Evolutionary conservation across 1,139 yeast species (phyloP).

Genomic region (Blastobotrys buckinghamii): DNA sequence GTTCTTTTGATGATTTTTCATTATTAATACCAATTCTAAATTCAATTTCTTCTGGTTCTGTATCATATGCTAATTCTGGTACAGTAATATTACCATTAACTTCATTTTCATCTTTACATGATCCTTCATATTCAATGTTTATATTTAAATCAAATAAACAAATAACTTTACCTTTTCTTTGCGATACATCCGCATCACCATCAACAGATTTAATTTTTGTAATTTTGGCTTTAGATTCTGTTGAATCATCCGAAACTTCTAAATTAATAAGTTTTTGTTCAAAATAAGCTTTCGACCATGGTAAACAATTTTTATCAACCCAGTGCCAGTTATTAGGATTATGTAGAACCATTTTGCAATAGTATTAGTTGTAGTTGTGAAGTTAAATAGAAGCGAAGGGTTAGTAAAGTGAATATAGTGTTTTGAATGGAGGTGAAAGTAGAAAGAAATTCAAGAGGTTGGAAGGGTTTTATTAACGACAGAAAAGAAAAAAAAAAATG

Average conservation of each 20-base stretch:
- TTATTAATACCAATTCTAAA: conserved; percentile 66
- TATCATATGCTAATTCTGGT: conserved; percentile 95
- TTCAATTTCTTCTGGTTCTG: conserved; percentile 77
- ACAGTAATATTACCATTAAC: conserved; percentile 63
- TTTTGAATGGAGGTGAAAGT: not conserved
- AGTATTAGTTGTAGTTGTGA: not conserved
- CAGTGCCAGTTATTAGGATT: conserved; percentile 92
- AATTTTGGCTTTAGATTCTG: conserved; percentile 40
- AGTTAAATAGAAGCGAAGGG: not conserved
- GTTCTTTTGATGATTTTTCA: conserved; percentile 46
- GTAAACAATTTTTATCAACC: conserved; percentile 96
- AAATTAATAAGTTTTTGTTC: conserved; percentile 51
- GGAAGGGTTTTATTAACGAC: too few species aligned
- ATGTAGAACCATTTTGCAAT: conserved; percentile 52
- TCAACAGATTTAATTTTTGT: conserved; percentile 61
- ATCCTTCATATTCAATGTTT: conserved; percentile 55
- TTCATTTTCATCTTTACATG: conserved; percentile 35
- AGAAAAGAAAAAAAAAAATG: not conserved
- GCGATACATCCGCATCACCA: conserved; percentile 96
- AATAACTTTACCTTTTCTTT: conserved; percentile 94
- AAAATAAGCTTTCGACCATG: conserved; percentile 82
- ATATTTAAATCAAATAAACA: conserved; percentile 79
- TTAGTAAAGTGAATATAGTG: not conserved
- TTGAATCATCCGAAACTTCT: conserved; percentile 30
- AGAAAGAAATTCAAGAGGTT: not conserved